Conservation (phyloP, 192 early-diverging fungal genomes). For the Nowakowskiella sp. region DNA sequence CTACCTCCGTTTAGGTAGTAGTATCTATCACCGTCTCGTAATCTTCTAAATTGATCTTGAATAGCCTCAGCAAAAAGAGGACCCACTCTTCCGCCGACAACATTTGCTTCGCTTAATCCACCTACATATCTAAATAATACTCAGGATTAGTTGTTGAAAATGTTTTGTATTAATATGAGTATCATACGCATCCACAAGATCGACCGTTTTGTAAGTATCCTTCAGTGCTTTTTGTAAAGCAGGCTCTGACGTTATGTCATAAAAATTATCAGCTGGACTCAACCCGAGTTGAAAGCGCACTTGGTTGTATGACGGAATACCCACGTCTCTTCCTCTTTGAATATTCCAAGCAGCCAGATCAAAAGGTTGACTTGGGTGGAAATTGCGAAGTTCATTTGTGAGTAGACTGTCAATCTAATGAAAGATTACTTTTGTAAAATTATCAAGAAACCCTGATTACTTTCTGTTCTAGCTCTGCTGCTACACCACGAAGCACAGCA, state of each 20-base stretch:
- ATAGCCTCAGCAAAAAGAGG: not conserved
- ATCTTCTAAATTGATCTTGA: not conserved
- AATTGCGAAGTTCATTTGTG: not conserved
- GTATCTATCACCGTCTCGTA: not conserved
- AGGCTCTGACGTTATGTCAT: not conserved
- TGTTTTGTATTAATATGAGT: not conserved
- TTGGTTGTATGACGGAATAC: not conserved
- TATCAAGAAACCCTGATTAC: not conserved
- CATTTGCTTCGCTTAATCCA: not conserved
- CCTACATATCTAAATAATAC: not conserved
- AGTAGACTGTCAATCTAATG: not conserved
- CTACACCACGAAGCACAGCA: not conserved
- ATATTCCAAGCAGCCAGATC: not conserved
- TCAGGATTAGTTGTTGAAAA: not conserved
- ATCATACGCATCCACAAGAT: not conserved
- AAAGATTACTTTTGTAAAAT: too few relatives aligned
- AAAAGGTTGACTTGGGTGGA: not conserved
- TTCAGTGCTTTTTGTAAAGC: not conserved
- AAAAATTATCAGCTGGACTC: not conserved
- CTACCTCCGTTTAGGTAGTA: not conserved
- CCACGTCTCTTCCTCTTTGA: not conserved
- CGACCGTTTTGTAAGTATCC: not conserved
- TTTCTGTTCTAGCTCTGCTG: not conserved
- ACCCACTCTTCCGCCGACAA: not conserved
- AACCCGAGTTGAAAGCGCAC: not conserved